These are phyloP conservation scores for Tricholoma sp. DNA, from an alignment of 768 basidiomycete species.

Conservation along the genomic window DNA sequence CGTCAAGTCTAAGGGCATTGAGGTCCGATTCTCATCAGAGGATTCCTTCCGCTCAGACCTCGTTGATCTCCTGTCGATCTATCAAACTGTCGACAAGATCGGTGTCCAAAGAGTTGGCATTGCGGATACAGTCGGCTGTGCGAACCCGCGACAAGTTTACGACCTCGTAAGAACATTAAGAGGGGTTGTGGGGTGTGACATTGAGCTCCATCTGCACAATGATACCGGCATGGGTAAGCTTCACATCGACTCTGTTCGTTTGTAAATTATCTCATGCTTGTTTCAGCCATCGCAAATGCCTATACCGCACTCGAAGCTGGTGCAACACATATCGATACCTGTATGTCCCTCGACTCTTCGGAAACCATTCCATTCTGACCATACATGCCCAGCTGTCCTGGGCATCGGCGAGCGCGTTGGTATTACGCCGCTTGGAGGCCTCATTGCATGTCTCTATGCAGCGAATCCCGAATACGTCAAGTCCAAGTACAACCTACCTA, in stretches of 20 bases:
- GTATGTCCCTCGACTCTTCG: conserved; percentile 33
- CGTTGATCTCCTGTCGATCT: conserved; percentile 96
- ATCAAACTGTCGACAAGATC: conserved; percentile 99
- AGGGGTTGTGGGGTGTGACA: conserved; percentile 96
- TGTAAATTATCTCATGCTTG: conserved; percentile 4
- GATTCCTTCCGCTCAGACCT: conserved; percentile 99
- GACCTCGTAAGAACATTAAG: conserved; percentile 94
- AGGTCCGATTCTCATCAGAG: conserved; percentile 99
- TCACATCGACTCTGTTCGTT: background rate
- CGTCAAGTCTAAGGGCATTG: conserved; percentile 99
- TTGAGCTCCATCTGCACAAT: conserved; percentile 97
- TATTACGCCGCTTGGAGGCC: conserved; percentile 95
- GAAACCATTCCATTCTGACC: conserved; percentile 4
- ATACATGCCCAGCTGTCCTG: conserved; percentile 64
- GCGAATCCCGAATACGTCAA: conserved; percentile 99
- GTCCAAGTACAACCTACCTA: conserved; percentile 95
- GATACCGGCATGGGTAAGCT: conserved; percentile 90
- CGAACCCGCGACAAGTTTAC: conserved; percentile 97
- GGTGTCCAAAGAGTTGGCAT: conserved; percentile 99
- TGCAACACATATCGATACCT: conserved; percentile 98
- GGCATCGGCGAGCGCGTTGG: conserved; percentile 99
- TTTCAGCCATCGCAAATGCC: conserved; percentile 90
- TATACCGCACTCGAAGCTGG: conserved; percentile 98
- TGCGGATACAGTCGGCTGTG: conserved; percentile 98
- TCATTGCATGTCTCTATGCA: conserved; percentile 94